Base-by-base conservation (phyloP, 2,329 filamentous ascomycete species). In the Nannizzia gypsea region DNA sequence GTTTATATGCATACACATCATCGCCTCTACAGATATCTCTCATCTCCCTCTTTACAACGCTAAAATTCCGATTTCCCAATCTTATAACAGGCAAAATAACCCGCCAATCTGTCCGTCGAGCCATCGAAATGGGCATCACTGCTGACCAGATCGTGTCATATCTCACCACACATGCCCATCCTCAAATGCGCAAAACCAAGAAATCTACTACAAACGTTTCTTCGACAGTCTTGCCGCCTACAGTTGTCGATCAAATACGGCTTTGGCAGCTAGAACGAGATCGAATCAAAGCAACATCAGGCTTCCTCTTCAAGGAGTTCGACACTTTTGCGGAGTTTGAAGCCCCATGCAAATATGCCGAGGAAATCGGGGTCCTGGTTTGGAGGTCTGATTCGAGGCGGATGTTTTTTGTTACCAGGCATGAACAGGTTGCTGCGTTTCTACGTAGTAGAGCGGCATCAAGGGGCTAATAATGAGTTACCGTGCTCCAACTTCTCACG, bases 231-330 rank as follows among this genome's bases (percentile, higher is more conserved):
- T 81, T 99, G 1, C 93, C 95, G 0, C 91, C 93, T 0, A 97
- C 95, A 0, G 93, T 99, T 15, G 89, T 96, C 64, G 93, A 99
- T 73, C 93, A 99, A 77, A 96, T 99, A 68, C 83, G 91, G 1
- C 83, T 99, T 20, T 99, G 93, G 93, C 92, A 99, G 77, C 85
- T 97, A 58, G 93, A 99, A 74, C 90, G 92, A 64, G 93, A 99
- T 76, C 83, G 93, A 57, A 95, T 99, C 83, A 88, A 88, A 71
- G 84, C 88, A 1, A 90, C 85, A 3, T 77, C 81, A 0, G 93
- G 93, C 0, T 97, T 90, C 71, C 72, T 97, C 28, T 95, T 99
- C 78, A 87, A 87, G 68, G 92, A 97, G 64, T 96, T 97, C 69
- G 83, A 84, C 48, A 84, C 80, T 50, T 82, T 89, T 9, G 80